A percentile compares a stretch with the other conserved stretches of the same genome.
phyloP scores from a whole-genome alignment of 148 eudicot species.

The Rhododendron simsii region DNA sequence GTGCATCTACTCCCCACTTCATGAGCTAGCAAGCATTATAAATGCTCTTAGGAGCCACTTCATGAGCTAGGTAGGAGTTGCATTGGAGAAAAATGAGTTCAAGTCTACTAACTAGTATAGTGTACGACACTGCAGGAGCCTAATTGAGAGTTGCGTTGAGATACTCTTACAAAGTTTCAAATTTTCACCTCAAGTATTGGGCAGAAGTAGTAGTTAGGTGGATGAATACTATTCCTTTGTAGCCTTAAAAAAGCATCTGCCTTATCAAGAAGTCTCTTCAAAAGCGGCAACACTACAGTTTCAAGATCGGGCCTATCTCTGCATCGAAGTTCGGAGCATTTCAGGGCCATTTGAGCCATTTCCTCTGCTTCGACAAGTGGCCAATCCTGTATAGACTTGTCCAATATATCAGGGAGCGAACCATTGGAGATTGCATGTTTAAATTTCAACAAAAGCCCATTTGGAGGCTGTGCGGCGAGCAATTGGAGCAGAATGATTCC shows the following conservation, averaged over 20 bases:
- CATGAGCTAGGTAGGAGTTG: background rate
- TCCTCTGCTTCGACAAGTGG: conserved; percentile 59
- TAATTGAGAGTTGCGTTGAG: background rate
- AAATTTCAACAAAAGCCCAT: conserved; percentile 49
- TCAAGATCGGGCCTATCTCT: conserved; percentile 90
- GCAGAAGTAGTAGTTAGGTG: conserved; percentile 71
- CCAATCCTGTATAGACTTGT: conserved; percentile 59
- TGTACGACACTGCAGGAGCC: background rate
- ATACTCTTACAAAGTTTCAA: background rate
- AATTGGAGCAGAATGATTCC: conserved; percentile 69
- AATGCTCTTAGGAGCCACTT: background rate
- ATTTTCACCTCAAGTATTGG: conserved; percentile 56
- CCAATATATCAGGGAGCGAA: conserved; percentile 45
- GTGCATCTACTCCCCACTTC: background rate
- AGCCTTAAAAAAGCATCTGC: conserved; percentile 48
- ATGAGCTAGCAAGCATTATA: background rate
- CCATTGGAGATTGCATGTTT: conserved; percentile 52
- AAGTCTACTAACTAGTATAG: background rate
- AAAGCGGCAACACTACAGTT: conserved; percentile 50
- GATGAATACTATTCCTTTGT: conserved; percentile 28
- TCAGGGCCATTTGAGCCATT: conserved; percentile 53
- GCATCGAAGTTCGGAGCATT: conserved; percentile 65
- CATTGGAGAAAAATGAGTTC: background rate
- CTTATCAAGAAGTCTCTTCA: conserved; percentile 64
- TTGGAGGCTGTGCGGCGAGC: conserved; percentile 54